Conservation (phyloP, 139 green algal genomes). For the Closterium sp. region DNA sequence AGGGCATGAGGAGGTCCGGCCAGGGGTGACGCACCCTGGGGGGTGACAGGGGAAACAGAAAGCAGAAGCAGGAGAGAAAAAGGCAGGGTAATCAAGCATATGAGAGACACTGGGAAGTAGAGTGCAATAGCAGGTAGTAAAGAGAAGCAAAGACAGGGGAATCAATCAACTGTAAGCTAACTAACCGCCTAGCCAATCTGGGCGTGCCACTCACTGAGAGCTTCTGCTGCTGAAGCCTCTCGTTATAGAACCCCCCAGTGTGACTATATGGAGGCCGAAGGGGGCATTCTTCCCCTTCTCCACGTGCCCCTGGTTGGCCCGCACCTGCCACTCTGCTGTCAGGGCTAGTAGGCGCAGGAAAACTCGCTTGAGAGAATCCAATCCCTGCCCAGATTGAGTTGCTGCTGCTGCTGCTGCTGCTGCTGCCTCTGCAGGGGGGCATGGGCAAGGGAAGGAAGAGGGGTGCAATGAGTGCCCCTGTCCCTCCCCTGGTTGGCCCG, state of each 20-base stretch:
- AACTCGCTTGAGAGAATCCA: not conserved
- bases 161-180: no score
- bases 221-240: not conserved
- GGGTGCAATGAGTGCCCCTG: not conserved
- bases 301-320: not conserved
- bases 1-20: conserved; percentile 1
- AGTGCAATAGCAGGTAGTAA: no score
- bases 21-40: not conserved
- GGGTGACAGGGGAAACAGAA: no score
- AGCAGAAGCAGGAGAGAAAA: not conserved
- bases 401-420: not conserved
- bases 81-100: not conserved
- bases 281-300: not conserved
- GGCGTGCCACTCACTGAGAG: not conserved
- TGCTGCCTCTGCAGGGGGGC: not conserved
- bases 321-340: not conserved
- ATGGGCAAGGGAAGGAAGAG: not conserved
- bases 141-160: no score
- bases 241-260: not conserved
- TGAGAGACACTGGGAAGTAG: not conserved
- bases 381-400: not conserved
- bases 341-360: not conserved
- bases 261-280: not conserved
- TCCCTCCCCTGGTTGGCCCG: not conserved
- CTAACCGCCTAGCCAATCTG: no score